These are phyloP conservation scores for Emmonsia crescens DNA, from an alignment of 2,329 filamentous ascomycete species.

Conservation along the genomic window DNA sequence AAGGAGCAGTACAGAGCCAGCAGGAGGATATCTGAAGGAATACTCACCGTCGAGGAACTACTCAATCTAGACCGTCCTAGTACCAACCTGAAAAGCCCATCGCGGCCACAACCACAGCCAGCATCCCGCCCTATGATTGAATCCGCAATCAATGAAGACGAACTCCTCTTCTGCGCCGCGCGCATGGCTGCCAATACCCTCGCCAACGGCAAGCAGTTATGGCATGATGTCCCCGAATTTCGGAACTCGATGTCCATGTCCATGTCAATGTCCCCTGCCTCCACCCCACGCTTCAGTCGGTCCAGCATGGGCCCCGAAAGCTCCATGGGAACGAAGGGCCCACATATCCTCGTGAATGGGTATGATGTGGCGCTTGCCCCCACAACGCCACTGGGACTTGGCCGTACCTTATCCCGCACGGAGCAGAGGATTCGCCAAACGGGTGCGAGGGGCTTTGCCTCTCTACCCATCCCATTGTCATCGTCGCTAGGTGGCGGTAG, in stretches of 20 bases:
- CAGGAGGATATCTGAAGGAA: slow-evolving; percentile 5
- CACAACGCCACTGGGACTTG: slow-evolving; percentile 27
- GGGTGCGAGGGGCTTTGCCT: slow-evolving; percentile 34
- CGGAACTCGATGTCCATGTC: slow-evolving; percentile 14
- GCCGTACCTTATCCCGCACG: slow-evolving; percentile 32
- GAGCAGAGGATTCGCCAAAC: slow-evolving; percentile 34
- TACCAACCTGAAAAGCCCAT: slow-evolving; percentile 5
- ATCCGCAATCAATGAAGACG: slow-evolving; percentile 29
- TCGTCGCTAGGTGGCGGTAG: not conserved
- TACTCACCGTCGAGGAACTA: slow-evolving; percentile 13
- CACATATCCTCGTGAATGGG: slow-evolving; percentile 23
- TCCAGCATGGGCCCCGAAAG: slow-evolving; percentile 1
- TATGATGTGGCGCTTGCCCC: slow-evolving; percentile 33
- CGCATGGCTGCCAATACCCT: slow-evolving; percentile 32
- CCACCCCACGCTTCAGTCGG: slow-evolving; percentile 4
- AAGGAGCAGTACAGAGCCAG: slow-evolving; percentile 5
- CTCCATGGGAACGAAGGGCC: slow-evolving; percentile 13
- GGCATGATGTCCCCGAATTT: slow-evolving; percentile 18
- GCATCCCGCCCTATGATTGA: not conserved
- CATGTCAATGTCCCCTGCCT: slow-evolving; percentile 10
- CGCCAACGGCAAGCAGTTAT: slow-evolving; percentile 25
- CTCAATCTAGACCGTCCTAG: slow-evolving; percentile 5
- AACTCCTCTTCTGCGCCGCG: slow-evolving; percentile 31
- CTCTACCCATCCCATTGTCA: slow-evolving; percentile 13
- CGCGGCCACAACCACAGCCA: slow-evolving; percentile 3